phyloP scores from a whole-genome alignment of 2,329 filamentous ascomycete genomes.

The Exophiala calicioides region DNA sequence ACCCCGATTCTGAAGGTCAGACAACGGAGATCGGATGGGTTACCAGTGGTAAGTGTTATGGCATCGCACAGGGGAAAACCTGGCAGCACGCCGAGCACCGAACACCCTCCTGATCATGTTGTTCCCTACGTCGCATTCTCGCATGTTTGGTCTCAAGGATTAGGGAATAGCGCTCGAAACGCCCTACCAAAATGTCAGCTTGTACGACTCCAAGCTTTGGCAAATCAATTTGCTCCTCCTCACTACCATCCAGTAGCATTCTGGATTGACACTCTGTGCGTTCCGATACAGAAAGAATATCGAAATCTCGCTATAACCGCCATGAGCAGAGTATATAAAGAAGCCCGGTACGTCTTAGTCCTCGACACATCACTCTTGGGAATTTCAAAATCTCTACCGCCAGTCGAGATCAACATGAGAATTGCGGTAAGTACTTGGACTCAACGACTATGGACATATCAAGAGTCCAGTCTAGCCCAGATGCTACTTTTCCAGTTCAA shows the following conservation, averaged over 20 bases:
- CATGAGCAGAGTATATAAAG: neutral
- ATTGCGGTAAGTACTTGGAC: neutral
- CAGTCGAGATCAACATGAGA: neutral
- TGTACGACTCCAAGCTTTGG: neutral
- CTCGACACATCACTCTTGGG: neutral
- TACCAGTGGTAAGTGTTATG: too few relatives aligned
- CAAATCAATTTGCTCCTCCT: neutral
- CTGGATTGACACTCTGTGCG: constrained; percentile 3
- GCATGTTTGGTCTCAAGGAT: constrained; percentile 1
- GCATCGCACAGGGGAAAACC: too few relatives aligned
- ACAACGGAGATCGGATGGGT: too few relatives aligned
- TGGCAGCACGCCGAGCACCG: too few relatives aligned
- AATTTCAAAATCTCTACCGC: neutral
- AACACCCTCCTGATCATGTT: neutral
- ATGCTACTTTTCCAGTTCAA: neutral
- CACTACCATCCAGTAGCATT: neutral
- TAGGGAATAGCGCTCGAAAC: neutral
- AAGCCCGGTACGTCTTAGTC: neutral
- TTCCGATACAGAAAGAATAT: neutral
- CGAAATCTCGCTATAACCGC: neutral
- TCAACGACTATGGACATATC: neutral
- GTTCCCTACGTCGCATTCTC: neutral
- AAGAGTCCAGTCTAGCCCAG: neutral
- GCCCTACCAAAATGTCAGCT: neutral
- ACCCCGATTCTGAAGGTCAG: too few relatives aligned